Conservation (phyloP, 2,329 filamentous ascomycete species). For the Zymoseptoria pseudotritici region DNA sequence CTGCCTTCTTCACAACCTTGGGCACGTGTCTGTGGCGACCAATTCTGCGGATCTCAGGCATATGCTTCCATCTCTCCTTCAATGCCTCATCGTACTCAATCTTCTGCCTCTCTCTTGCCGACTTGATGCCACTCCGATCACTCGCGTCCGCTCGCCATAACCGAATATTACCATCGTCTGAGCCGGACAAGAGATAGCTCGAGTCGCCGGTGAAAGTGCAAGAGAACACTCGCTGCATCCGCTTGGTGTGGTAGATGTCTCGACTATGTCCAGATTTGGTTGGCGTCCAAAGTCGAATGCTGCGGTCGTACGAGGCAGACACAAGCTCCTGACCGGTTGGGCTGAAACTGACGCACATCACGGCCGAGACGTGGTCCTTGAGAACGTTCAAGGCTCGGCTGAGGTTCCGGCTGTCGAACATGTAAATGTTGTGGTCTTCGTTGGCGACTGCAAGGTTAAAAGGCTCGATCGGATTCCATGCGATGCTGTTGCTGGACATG, state of each 20-base stretch:
- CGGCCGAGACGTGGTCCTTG: constrained; percentile 82
- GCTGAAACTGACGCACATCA: constrained; percentile 94
- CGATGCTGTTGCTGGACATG: constrained; percentile 73
- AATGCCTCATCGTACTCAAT: constrained; percentile 87
- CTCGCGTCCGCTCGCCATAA: constrained; percentile 87
- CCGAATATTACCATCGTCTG: constrained; percentile 85
- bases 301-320: constrained; percentile 80
- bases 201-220: constrained; percentile 80
- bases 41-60: constrained; percentile 92
- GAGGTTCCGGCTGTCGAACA: constrained; percentile 93
- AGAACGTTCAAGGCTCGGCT: constrained; percentile 80
- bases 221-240: constrained; percentile 92
- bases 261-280: constrained; percentile 66
- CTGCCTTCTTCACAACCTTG: constrained; percentile 89
- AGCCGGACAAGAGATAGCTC: constrained; percentile 82
- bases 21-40: constrained; percentile 85
- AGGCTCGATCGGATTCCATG: constrained; percentile 95
- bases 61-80: constrained; percentile 77
- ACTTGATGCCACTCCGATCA: constrained; percentile 75
- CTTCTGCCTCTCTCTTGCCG: constrained; percentile 73
- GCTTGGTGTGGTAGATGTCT: constrained; percentile 94
- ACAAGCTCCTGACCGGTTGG: constrained; percentile 93
- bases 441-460: constrained; percentile 91
- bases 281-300: constrained; percentile 76
- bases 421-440: constrained; percentile 87